A percentile compares a stretch with the other conserved stretches of the same genome.
phyloP scores from a whole-genome alignment of 75 land plant species.

The Cupressus sempervirens region DNA sequence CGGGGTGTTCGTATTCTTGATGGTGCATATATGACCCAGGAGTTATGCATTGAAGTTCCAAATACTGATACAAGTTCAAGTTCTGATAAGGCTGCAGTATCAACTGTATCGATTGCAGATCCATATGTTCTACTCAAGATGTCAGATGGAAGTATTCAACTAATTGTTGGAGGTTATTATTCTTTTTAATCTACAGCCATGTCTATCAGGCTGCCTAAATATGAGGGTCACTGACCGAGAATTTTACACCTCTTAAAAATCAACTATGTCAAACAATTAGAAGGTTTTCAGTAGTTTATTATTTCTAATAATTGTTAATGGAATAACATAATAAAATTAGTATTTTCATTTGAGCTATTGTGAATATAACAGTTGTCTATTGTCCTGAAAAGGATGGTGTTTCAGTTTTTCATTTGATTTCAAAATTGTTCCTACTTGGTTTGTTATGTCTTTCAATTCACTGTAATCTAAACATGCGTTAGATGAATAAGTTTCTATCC shows the following conservation, averaged over 20 bases:
- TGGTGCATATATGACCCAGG: conserved; percentile 87
- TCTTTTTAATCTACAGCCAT: neutral
- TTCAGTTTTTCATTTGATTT: neutral
- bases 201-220: neutral
- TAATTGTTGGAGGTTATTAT: conserved; percentile 84
- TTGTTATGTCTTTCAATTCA: neutral
- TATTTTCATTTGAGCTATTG: neutral
- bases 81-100: conserved; percentile 39
- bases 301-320: neutral
- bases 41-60: conserved; percentile 47
- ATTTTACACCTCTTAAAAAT: neutral
- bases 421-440: neutral
- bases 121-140: conserved; percentile 88
- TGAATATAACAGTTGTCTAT: neutral
- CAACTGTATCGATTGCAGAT: conserved; percentile 84
- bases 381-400: neutral
- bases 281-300: neutral
- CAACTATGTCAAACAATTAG: neutral
- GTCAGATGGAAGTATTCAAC: conserved; percentile 88
- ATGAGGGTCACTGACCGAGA: neutral
- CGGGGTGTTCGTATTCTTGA: conserved; percentile 88
- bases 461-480: neutral
- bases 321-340: neutral
- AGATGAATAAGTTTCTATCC: neutral
- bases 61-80: conserved; percentile 30